phyloP scores from a whole-genome alignment of 306 rosid genomes.

The Casuarina cunninghamiana region DNA sequence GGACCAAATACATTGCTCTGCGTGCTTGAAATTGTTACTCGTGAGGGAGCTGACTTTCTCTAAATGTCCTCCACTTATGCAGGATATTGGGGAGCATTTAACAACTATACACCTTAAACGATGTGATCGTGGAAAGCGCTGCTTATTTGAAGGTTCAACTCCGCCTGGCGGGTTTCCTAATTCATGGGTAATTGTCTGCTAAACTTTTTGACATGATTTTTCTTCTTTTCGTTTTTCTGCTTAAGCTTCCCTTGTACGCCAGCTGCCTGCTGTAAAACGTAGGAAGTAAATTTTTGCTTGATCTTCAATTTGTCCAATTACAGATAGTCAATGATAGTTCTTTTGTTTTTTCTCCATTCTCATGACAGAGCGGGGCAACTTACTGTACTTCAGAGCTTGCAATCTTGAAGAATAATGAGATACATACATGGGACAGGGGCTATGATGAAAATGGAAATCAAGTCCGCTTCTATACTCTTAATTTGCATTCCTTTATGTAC shows the following conservation, averaged over 20 bases:
- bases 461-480: slow-evolving; percentile 43
- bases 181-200: slow-evolving; percentile 73
- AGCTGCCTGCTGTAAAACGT: neutral
- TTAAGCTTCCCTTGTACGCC: neutral
- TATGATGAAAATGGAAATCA: slow-evolving; percentile 82
- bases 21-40: slow-evolving; percentile 11
- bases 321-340: neutral
- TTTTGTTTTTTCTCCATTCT: neutral
- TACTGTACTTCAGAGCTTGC: slow-evolving; percentile 82
- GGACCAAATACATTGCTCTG: slow-evolving; percentile 5
- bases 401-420: slow-evolving; percentile 84
- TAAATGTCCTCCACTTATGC: slow-evolving; percentile 24
- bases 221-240: neutral
- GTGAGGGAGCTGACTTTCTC: slow-evolving; percentile 5
- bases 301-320: neutral
- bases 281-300: neutral
- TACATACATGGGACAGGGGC: slow-evolving; percentile 95
- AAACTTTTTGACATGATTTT: slow-evolving; percentile 1
- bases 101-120: slow-evolving; percentile 82
- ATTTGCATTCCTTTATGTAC: neutral
- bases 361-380: slow-evolving; percentile 79
- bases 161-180: slow-evolving; percentile 96
- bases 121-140: slow-evolving; percentile 95
- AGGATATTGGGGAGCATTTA: slow-evolving; percentile 95
- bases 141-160: slow-evolving; percentile 95